These are phyloP conservation scores for Penicillium vulpinum DNA, from an alignment of 2,329 filamentous ascomycete species.

Conservation along the genomic window DNA sequence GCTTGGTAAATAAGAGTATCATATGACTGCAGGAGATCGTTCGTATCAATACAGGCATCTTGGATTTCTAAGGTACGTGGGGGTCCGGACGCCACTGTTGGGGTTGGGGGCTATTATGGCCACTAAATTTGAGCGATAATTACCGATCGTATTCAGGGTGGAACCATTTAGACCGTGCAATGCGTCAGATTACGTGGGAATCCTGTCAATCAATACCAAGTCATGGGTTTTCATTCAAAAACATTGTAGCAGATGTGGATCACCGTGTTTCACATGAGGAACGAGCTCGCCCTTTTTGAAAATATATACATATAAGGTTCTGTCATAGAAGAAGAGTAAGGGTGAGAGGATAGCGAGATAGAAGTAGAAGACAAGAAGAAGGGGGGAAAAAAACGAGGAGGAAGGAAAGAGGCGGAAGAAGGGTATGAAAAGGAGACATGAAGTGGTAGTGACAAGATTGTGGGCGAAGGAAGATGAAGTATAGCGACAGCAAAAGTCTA, in stretches of 20 bases:
- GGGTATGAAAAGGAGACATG: neutral
- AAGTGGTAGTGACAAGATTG: neutral
- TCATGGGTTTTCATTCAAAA: conserved; percentile 1
- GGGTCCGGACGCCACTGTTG: neutral
- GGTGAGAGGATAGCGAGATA: neutral
- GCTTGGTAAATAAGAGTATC: neutral
- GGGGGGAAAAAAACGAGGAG: neutral
- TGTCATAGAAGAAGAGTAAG: conserved; percentile 1
- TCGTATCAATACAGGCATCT: neutral
- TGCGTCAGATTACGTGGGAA: neutral
- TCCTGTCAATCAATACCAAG: neutral
- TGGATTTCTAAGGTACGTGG: neutral
- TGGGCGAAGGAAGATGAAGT: neutral
- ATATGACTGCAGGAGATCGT: neutral
- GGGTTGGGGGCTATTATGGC: neutral
- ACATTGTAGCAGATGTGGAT: conserved; percentile 11
- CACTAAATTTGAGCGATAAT: neutral
- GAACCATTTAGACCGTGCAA: neutral
- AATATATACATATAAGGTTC: conserved; percentile 18
- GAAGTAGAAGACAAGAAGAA: neutral
- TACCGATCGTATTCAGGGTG: too few relatives aligned
- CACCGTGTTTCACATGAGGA: neutral
- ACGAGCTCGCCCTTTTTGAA: neutral
- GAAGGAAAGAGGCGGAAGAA: too few relatives aligned
- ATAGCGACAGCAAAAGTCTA: neutral